phyloP scores from a whole-genome alignment of 1,284 basidiomycete genomes.

The Cutaneotrichosporon cavernicola region DNA sequence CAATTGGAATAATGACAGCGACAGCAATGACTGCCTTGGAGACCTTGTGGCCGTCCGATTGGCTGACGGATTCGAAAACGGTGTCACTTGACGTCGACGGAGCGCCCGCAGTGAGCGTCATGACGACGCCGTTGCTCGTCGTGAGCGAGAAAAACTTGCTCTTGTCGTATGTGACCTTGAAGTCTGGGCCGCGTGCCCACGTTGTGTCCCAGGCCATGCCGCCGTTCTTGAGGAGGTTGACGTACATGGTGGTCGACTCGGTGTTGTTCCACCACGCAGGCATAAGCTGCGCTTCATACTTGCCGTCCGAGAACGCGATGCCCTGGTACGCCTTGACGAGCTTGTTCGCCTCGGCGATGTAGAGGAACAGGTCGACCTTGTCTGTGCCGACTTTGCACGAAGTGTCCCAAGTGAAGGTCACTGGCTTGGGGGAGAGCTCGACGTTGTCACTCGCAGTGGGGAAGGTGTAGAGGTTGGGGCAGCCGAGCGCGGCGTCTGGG shows the following conservation, averaged over 20 bases:
- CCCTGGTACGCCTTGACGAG: constrained; percentile 65
- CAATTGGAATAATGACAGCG: constrained; percentile 70
- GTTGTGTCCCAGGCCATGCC: constrained; percentile 59
- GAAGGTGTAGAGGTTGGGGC: constrained; percentile 61
- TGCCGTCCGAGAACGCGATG: constrained; percentile 61
- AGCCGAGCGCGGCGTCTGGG: constrained; percentile 7
- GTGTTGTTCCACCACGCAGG: constrained; percentile 78
- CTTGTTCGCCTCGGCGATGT: constrained; percentile 55
- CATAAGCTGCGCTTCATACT: constrained; percentile 59
- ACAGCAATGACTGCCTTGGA: constrained; percentile 71
- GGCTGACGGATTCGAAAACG: constrained; percentile 45
- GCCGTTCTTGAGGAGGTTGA: constrained; percentile 64
- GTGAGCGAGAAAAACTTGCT: constrained; percentile 45
- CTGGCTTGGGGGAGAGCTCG: constrained; percentile 58
- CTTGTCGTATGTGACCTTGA: constrained; percentile 55
- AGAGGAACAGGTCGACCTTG: constrained; percentile 71
- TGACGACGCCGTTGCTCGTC: constrained; percentile 35
- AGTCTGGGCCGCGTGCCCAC: constrained; percentile 67
- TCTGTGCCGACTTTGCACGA: constrained; percentile 56
- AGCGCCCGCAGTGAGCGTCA: constrained; percentile 35
- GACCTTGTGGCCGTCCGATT: constrained; percentile 52
- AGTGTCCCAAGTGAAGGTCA: constrained; percentile 72
- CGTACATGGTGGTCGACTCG: constrained; percentile 60
- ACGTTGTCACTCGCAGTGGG: constrained; percentile 58
- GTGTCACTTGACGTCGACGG: constrained; percentile 54